Conservation (phyloP, 495 filamentous ascomycete genomes). For the Extremus antarcticus region DNA sequence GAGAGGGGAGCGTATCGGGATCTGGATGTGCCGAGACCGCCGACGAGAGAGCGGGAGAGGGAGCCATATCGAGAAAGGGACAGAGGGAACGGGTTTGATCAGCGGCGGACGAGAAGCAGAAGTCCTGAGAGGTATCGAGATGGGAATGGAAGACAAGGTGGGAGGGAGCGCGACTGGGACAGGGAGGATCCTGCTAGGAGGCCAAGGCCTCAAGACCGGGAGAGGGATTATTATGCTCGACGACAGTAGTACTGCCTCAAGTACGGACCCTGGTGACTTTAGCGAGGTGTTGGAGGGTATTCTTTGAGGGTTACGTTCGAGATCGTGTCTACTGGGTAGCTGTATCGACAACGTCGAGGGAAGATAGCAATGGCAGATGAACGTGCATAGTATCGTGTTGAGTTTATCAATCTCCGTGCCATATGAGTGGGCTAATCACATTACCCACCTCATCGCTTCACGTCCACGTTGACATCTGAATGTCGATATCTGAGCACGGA, state of each 20-base stretch:
- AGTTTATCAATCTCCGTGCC: too few relatives aligned
- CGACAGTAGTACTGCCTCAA: too few relatives aligned
- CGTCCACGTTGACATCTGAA: too few relatives aligned
- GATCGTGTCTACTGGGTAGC: too few relatives aligned
- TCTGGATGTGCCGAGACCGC: not conserved
- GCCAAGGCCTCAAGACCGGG: conserved; percentile 13
- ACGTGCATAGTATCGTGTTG: too few relatives aligned
- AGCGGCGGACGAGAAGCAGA: conserved; percentile 19
- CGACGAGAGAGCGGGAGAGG: not conserved
- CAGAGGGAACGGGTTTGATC: not conserved
- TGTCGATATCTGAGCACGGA: not conserved
- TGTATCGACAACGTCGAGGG: too few relatives aligned
- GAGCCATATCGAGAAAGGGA: conserved; percentile 3
- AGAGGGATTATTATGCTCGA: conserved; percentile 10
- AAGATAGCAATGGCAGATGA: too few relatives aligned
- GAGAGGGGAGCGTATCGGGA: not conserved
- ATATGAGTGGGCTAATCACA: too few relatives aligned
- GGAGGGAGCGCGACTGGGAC: not conserved
- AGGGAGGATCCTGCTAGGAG: conserved; percentile 10
- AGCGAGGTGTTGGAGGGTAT: not conserved
- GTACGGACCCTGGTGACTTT: too few relatives aligned
- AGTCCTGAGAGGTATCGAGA: conserved; percentile 13
- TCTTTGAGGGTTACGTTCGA: not conserved
- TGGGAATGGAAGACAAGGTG: not conserved
- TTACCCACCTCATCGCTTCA: too few relatives aligned